Evolutionary conservation across 148 eudicot genomes (phyloP), one percentile per base, ranked within the genome.

Genomic region (Rhododendron ovatum): DNA sequence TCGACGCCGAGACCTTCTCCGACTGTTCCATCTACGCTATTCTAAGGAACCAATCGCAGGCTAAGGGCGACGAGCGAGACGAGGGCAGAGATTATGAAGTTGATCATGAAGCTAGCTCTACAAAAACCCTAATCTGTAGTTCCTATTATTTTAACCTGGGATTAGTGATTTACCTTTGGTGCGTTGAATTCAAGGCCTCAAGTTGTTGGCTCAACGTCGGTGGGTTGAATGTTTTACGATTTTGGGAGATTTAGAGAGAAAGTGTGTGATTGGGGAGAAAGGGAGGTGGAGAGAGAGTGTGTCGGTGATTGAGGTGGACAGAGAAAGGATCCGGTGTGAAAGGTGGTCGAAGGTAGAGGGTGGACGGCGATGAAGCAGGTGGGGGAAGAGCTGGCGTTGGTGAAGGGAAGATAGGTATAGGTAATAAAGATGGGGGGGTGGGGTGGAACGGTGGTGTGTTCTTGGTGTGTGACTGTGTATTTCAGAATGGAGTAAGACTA

Each of bases 31-130:
- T 37, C 39, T 37, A 37, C 39, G 39, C 39, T 37, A 53, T 95
- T 96, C 59, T 92, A 93, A 53, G 98, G 98, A 33, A 96, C 98
- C 0, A 92, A 96, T 47, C 90, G 95, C 47, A 96, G 99, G 24
- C 83, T 94, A 88, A 93, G 69, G 22, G 98, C 94, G 28, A 87
- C 94, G 11, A 91, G 94, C 45, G 98, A 96, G 83, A 95, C 95
- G 3, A 91, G 98, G 57, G 98, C 95, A 15, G 96, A 95, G 90
- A 89, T 96, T 79, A 91, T 91, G 9, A 98, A 96, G 93, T 82
- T 94, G 22, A 95, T 96, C 13, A 89, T 93, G 74, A 92, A 94
- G 85, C 93, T 96, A 4, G 39, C n/a, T n/a, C n/a, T n/a, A n/a
- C 30, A 8, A 65, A 65, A 65, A 65, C 71, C 71, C 33, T 65